Evolutionary conservation across 352 stramenopile genomes (phyloP), one percentile per base, ranked within the genome.

Genomic region (Thalassiosira tumida): DNA sequence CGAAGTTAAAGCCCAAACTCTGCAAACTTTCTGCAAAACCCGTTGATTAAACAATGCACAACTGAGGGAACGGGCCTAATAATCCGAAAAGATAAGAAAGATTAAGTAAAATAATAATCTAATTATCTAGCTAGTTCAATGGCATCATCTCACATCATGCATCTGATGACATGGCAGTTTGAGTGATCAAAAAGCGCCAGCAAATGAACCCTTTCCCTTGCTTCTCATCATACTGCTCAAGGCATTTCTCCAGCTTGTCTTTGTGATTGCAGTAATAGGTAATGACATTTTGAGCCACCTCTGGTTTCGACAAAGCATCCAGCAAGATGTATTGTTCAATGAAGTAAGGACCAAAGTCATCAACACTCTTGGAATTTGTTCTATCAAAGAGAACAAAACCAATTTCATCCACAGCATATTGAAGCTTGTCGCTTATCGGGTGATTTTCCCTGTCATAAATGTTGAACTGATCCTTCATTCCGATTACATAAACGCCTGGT

Each of bases 381-480:
- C 89, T 91, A 81, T 96, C 93, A 81, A 94, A 94, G 10, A 96
- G 59, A 43, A 96, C 76, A 65, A 96, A 96, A 59, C 93, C 93
- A 86, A 91, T 84, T 79, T 96, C 93, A 84, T 96, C 93, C 17
- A 87, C 64, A 51, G 86, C 88, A 88, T 86, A 96, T 84, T 92
- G 93, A 65, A 94, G 85, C 26, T 76, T 74, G 37, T 81, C 74
- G 62, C 82, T 85, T 33, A 96, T 70, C 43, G 81, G 90, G 50
- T 93, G 84, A 65, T 72, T 86, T 77, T 88, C 65, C 33, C 59
- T 65, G 59, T 95, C 93, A 83, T 93, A 81, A 50, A 89, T 81
- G 73, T 94, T 96, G 83, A 96, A 96, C 65, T 96, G 93, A 76
- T 96, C 93, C 65, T 96, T 96, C 93, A 95, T 96, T 37, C 93